Conservation (phyloP, 495 filamentous ascomycete genomes). For the Collariella sp. region DNA sequence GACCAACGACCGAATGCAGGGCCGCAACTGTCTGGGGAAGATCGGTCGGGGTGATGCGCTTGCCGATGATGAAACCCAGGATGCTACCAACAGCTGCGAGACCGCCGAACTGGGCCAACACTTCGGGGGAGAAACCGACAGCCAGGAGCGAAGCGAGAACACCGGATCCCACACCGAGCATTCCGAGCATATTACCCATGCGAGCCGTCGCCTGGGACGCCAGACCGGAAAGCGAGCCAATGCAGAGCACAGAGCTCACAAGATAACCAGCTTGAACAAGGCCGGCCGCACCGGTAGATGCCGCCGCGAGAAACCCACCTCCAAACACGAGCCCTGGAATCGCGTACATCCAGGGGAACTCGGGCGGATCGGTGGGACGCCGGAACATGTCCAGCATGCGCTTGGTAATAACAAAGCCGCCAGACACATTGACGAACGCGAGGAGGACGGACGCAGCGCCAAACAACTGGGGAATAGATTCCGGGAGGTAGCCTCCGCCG, state of each 20-base stretch:
- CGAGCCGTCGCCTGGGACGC: constrained; percentile 70
- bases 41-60: constrained; percentile 70
- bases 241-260: constrained; percentile 69
- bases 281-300: constrained; percentile 66
- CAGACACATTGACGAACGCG: constrained; percentile 74
- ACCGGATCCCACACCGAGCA: constrained; percentile 67
- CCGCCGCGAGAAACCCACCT: constrained; percentile 66
- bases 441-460: constrained; percentile 70
- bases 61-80: constrained; percentile 59
- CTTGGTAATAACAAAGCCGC: constrained; percentile 77
- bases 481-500: constrained; percentile 63
- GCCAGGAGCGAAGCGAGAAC: constrained; percentile 68
- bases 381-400: constrained; percentile 92
- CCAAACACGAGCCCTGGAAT: constrained; percentile 65
- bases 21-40: constrained; percentile 77
- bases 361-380: constrained; percentile 66
- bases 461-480: constrained; percentile 64
- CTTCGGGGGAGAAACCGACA: constrained; percentile 66
- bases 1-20: constrained; percentile 71
- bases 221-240: constrained; percentile 61
- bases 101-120: constrained; percentile 60
- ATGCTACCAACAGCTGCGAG: constrained; percentile 62
- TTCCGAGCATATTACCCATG: constrained; percentile 71
- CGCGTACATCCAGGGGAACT: constrained; percentile 76
- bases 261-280: constrained; percentile 75